Base-by-base conservation (phyloP, 805 yeast genomes). In the Spathaspora hagerdaliae region DNA sequence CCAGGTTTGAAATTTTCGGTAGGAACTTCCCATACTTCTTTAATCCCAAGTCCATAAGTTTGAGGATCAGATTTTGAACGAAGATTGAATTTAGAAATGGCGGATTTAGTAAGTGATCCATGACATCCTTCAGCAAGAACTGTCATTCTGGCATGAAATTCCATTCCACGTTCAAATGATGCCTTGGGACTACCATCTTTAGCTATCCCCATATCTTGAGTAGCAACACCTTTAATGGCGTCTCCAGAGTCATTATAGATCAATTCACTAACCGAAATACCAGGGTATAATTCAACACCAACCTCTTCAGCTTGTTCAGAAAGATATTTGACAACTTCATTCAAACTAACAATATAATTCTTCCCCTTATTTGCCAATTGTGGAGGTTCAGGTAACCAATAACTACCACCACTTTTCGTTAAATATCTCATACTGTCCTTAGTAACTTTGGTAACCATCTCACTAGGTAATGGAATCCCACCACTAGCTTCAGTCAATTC, bases 61-160 rank as follows among this genome's bases (percentile, higher is more conserved):
- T 94, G 99, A 14, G 83, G 83, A 42, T 79, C 75, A 43, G 75
- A 72, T 31, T 79, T 77, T 41, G 76, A 73, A 47, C 97, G 79
- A 49, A 94, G 69, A 37, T 82, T 73, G 65, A 68, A 92, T 55
- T 83, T 80, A 44, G 75, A 69, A 43, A 92, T 84, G 0, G 81
- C 83, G 59, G 85, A 79, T 61, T 94, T 92, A 10, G 91, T 75
- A 44, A 94, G 71, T 1, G 97, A 90, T 0, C 99, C 99, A 65
- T 91, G 98, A 61, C 99, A 94, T n/a, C 99, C 99, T 68, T 94
- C 99, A 5, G 96, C 96, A 31, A 94, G 75, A 13, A 94, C 85
- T 0, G 97, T 91, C 48, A 84, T 74, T 56, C 94, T 80, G 5
- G 99, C 88, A 55, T 85, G 94, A 65, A 94, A 94, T 65, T 89